Base-by-base conservation (phyloP, 306 rosid genomes). In the Rosa lucieae region DNA sequence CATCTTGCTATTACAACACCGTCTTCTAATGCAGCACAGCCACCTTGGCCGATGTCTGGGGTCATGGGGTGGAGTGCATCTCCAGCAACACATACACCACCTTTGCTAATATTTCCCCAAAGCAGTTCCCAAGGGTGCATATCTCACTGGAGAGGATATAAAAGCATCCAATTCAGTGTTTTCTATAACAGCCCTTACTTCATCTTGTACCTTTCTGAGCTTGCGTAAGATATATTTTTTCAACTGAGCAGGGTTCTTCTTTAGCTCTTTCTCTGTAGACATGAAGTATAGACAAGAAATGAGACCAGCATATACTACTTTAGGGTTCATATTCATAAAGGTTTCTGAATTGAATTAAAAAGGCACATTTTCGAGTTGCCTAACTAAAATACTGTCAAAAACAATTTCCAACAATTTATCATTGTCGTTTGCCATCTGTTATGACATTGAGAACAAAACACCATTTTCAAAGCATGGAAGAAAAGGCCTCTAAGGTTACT, bases 61-160 rank as follows among this genome's bases (percentile, higher is more conserved):
- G 89, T 87, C 94, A 85, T 90, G 5, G 96, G 89, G 63, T 93
- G 97, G 55, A 93, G 75, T 2, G 92, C 92, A n/a, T 89, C 97
- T n/a, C 97, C 94, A 0, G 77, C 94, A 21, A 91, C 88, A 83
- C 93, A 91, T 8, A 89, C 94, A n/a, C 85, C 88, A 55, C 85
- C 88, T 86, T 89, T 91, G 70, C 83, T 87, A n/a, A 89, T 86
- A 39, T 83, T 87, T 65, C 94, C 91, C 66, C 79, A 85, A 9
- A 93, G 4, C 0, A 91, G 77, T 56, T 93, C 94, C 96, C 90
- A 88, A 0, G 92, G 96, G 32, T 35, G 75, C 37, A 17, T 81
- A 90, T 81, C 81, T 82, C 80, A 92, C 5, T 59, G 87, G 89
- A 3, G 75, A 26, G 46, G 63, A 72, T 1, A 67, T 6, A 32